Evolutionary conservation across 176 grass and related monocot genomes (phyloP).

Genomic region (barley (Hordeum vulgare)): MorexV3_pseudomolecules_assembly NC_058519.1:618034361-618034860

Average conservation of each 20-base stretch:
- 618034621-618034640: neutral
- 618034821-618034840: conserved; percentile 5
- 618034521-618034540: neutral
- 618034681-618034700: neutral
- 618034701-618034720: conserved; percentile 28
- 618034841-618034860: conserved; percentile 27
- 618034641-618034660: neutral
- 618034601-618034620: conserved; percentile 18
- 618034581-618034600: neutral
- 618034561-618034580: neutral
- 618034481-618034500: neutral
- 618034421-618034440: neutral
- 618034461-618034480: too few relatives aligned
- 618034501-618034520: neutral
- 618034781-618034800: neutral
- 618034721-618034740: neutral
- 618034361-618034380: conserved; percentile 3
- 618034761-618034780: neutral
- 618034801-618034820: too few relatives aligned
- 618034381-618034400: conserved; percentile 8
- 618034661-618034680: neutral
- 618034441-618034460: neutral
- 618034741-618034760: conserved; percentile 16
- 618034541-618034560: neutral
- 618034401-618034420: conserved; percentile 44